phyloP scores from a whole-genome alignment of 163 green algal species.

The Prototheca cutis region DNA sequence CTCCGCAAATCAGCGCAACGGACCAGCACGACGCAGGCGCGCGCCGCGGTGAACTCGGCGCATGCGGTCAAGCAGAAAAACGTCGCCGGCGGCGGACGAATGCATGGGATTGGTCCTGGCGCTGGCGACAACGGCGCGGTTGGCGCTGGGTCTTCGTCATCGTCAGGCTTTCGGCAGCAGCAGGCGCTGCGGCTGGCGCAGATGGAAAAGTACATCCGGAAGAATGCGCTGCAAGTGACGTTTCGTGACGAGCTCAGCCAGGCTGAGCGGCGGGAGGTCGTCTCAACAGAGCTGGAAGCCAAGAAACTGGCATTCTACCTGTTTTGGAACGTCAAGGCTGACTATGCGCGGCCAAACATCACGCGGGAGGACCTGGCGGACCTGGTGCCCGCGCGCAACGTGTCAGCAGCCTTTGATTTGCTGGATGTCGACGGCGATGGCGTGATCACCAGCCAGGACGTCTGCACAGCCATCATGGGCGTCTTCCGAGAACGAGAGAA shows the following conservation, averaged over 20 bases:
- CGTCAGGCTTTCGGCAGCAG: background rate
- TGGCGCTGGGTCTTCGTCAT: background rate
- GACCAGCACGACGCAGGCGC: background rate
- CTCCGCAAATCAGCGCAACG: no score
- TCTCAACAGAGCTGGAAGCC: conserved; percentile 39
- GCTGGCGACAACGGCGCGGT: conserved; percentile 7
- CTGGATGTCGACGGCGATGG: conserved; percentile 36
- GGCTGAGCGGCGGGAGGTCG: conserved; percentile 17
- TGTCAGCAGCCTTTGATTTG: conserved; percentile 27
- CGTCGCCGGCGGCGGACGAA: conserved; percentile 1
- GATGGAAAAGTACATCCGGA: conserved; percentile 59
- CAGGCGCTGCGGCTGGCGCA: background rate
- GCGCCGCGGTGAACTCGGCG: background rate
- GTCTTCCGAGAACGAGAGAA: conserved; percentile 38
- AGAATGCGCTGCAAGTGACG: conserved; percentile 46
- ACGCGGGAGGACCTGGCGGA: conserved; percentile 30
- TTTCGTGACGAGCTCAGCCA: conserved; percentile 37
- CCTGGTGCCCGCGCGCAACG: conserved; percentile 25
- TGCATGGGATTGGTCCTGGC: no score
- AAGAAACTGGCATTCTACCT: conserved; percentile 56
- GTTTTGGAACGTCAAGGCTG: conserved; percentile 37
- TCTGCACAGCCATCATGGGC: conserved; percentile 17
- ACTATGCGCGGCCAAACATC: conserved; percentile 18
- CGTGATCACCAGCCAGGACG: conserved; percentile 23
- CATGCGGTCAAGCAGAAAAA: background rate